A percentile compares a stretch with the other conserved stretches of the same genome.
Conservation (phyloP, 75 land plant species). For the Selaginella tamariscina region DNA sequence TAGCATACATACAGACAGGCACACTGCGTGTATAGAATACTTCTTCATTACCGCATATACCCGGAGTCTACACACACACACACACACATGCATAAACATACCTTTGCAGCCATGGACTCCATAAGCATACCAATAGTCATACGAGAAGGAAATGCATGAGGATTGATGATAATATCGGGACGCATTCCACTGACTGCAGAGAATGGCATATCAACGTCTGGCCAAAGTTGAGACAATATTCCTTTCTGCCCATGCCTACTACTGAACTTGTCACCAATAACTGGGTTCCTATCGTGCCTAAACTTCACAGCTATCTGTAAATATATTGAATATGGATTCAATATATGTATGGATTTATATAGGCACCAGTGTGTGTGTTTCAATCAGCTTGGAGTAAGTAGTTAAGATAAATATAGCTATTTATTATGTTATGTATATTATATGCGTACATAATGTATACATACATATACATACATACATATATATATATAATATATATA, state of each 20-base stretch:
- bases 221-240: slow-evolving; percentile 95
- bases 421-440: too few relatives aligned
- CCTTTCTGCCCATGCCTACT: slow-evolving; percentile 93
- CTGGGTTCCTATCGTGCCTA: slow-evolving; percentile 67
- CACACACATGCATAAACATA: slow-evolving; percentile 17
- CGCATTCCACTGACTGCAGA: slow-evolving; percentile 91
- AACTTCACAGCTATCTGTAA: background rate
- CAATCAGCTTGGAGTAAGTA: too few relatives aligned
- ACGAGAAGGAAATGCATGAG: slow-evolving; percentile 97
- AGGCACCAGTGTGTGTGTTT: too few relatives aligned
- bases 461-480: too few relatives aligned
- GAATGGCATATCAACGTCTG: slow-evolving; percentile 98
- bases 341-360: too few relatives aligned
- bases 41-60: too few relatives aligned
- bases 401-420: too few relatives aligned
- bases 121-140: slow-evolving; percentile 99
- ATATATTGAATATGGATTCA: background rate
- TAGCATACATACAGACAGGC: too few relatives aligned
- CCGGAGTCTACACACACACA: too few relatives aligned
- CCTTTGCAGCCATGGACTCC: slow-evolving; percentile 99
- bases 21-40: too few relatives aligned
- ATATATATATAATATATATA: too few relatives aligned
- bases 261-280: slow-evolving; percentile 91
- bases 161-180: slow-evolving; percentile 96
- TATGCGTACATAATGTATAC: too few relatives aligned